Evolutionary conservation across 192 early-diverging fungal genomes (phyloP), one percentile per base, ranked within the genome.

Genomic region (Rhizoclosmatium globosum): DNA sequence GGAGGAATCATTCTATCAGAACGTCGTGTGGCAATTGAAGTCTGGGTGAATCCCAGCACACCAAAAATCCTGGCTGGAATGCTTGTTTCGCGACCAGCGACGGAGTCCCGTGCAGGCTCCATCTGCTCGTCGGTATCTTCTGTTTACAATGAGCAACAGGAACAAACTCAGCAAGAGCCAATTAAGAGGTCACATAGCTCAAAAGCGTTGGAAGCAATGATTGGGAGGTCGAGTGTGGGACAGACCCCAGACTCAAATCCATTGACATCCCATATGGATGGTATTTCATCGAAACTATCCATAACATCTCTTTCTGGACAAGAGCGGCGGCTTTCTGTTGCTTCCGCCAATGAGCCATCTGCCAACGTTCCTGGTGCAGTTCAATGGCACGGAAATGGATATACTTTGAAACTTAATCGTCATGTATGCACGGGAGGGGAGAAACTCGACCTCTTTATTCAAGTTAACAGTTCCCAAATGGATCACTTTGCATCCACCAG

Each of bases 21-120:
- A 56, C 11, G 71, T 9, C 78, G 78, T 45, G 78, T 79, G 11
- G 78, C 69, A 31, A 48, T 79, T 50, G 78, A 79, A 65, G 46
- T 79, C 15, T 79, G 78, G 78, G 73, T 79, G 7, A 45, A 72
- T 61, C n/a, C 15, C 46, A 72, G 72, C 15, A 72, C 69, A 38
- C 78, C 78, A 19, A 46, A 62, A 38, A 65, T 61, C 9, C 70
- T 79, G 17, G 41, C 61, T 53, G 78, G 78, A 6, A 79, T 79
- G 78, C 70, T 79, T 31, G 9, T 71, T 43, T 11, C 15, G 3
- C 4, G 78, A 62, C 21, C 68, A 42, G 62, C 21, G 21, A 6
- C 7, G 21, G 23, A 23, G 11, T 11, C 7, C 21, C 13, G 9
- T 39, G 23, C 21, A 11, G 31, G 7, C 31, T 68, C 67, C 43